Evolutionary conservation across 116 monocot species (phyloP), one percentile per base, ranked within the genome.

Genomic region (Dioscorea cayenensis): DNA sequence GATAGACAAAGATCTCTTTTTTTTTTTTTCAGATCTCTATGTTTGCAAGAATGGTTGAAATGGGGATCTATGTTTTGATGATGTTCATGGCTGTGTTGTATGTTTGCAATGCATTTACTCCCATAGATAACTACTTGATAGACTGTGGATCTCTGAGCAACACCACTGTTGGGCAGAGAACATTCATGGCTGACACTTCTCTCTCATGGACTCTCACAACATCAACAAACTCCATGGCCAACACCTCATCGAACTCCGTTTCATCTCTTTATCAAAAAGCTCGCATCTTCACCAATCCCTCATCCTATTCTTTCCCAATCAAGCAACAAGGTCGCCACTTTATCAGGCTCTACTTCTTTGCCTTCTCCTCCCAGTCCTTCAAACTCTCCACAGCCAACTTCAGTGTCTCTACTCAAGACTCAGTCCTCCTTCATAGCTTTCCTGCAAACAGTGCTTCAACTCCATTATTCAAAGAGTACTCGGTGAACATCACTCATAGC

Each of bases 331-430:
- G 80, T 32, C 35, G 74, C 27, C 84, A 80, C 66, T 76, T 76
- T 28, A 37, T 84, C 36, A 68, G 84, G 28, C 65, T 84, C 21
- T 66, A 84, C 65, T 79, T 84, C 76, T 80, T 69, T 60, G 79
- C 84, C 2, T 61, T 84, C 2, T 28, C 19, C 6, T 49, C 29
- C 65, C 28, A 14, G 5, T 21, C 36, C 59, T 67, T 51, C 32
- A 49, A 77, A 38, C 76, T 84, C 38, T 60, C 68, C 21, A 13
- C 77, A 17, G 84, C 84, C 14, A 65, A 28, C 16, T 80, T 84
- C 70, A 61, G 64, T 28, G 77, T 84, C 27, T 66, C 77, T 35
- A 80, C 80, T 17, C 61, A 77, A 23, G 73, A 68, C 17, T 32
- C 22, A 16, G 64, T 65, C 43, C 84, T 84, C 49, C 70, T 84